Base-by-base conservation (phyloP, 768 basidiomycete genomes). In the Lenzites betulinus region DNA sequence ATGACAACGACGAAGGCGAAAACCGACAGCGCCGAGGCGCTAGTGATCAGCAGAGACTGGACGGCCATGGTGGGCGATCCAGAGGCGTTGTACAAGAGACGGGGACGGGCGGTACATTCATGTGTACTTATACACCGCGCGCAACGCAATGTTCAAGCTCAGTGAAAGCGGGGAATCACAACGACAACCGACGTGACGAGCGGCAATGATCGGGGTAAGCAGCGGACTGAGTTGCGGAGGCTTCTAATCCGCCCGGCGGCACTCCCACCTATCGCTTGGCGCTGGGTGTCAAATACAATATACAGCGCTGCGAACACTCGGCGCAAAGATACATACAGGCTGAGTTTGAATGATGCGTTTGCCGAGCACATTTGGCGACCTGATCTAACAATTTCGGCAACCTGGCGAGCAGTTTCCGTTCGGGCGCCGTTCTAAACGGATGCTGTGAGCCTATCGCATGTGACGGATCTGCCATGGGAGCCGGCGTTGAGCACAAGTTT, bases 341-440 rank as follows among this genome's bases (percentile, higher is more conserved):
- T 50, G 48, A 51, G 56, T 25, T 42, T 43, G 22, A 35, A 50
- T 30, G 18, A 18, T 39, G 20, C 8, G 7, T 26, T 12, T 5
- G 13, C 11, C 47, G 28, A 25, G 28, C 2, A 22, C 23, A 18
- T 42, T 25, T 38, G 30, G 2, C 18, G 18, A 7, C 22, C 23
- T 44, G 30, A 20, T 30, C 30, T 35, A 3, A 23, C 7, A 3
- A 12, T 25, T 42, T 13, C 28, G 43, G 43, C 13, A 9, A 56
- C 5, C 13, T 35, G n/a, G 18, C 22, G 13, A 6, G 13, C 7
- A 28, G 22, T 30, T 22, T 35, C 18, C 20, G 28, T 60, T 60
- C n/a, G 47, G n/a, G 59, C 59, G 44, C 52, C 59, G 59, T 54
- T 16, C 26, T 16, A 60, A 60, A 42, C 44, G 51, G 46, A 54